Base-by-base conservation (phyloP, 805 yeast species). In the Zygoascus ofunaensis region DNA sequence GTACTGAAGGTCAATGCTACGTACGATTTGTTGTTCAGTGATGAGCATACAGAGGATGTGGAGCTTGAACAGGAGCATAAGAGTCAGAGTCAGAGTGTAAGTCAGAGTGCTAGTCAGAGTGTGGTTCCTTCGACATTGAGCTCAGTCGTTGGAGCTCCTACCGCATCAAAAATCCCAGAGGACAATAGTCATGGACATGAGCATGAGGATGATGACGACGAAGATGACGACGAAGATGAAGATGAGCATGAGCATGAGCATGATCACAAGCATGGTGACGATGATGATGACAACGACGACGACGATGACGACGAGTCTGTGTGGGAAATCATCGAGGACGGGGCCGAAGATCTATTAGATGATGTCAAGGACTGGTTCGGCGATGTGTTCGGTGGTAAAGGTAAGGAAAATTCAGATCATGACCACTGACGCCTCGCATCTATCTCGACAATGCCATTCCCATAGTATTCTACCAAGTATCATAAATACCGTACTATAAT, bases 1-100 rank as follows among this genome's bases (percentile, higher is more conserved):
- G 43, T 51, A 26, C 44, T 64, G 19, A 39, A 49, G 22, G 57
- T 52, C 35, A 50, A 55, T 24, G 57, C 66, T 2, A 58, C 64
- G 1, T 63, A 57, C 39, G 60, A 58, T 12, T 48, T 41, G n/a
- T 42, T 53, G 34, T 52, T 49, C 37, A 46, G 47, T 37, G 28
- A 22, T 7, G 37, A 34, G 5, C 43, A 33, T 14, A 34, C 37
- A 4, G 38, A 26, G 30, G 30, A 26, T 26, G 30, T 26, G 30
- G 10, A 26, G 12, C 10, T 8, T 8, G 30, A 26, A 12, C 7
- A 7, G 7, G 30, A 26, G 30, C 7, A 7, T 26, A 26, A 26
- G 7, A 12, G 12, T 12, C 12, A 7, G 12, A 12, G 7, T 26
- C 10, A 8, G 7, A 8, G 10, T 12, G 12, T 7, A 8, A 26